Evolutionary conservation across 768 basidiomycete genomes (phyloP), one percentile per base, ranked within the genome.

Genomic region (Crassisporium funariophilum): DNA sequence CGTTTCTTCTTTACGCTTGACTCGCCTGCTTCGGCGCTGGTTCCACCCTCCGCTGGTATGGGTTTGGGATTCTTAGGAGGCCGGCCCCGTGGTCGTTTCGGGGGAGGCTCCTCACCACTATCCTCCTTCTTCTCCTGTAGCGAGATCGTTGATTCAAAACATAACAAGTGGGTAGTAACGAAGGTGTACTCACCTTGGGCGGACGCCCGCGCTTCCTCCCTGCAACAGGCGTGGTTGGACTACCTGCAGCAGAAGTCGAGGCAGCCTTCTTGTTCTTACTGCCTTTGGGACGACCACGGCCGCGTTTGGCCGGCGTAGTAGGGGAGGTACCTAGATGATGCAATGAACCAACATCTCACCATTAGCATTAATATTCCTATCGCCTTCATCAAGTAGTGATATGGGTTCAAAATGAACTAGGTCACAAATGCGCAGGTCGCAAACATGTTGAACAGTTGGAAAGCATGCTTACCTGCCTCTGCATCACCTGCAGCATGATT

Each of bases 281-380:
- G 58, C 92, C 92, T 66, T 86, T 91, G 50, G 93, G 93, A 55
- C 93, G 83, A 44, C 93, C 93, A 37, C 93, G 80, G 60, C 88
- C 83, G 59, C 92, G 84, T 73, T 91, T 94, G 51, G 62, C 57
- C 33, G 79, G 74, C 35, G 68, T 63, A 16, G 68, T 57, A 49
- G 71, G 63, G 46, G 73, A 67, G 48, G 74, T 61, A 51, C 71
- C 65, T 61, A 71, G 55, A 74, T 70, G 52, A 58, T 41, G 45
- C 41, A 54, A 56, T 52, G 46, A 51, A 46, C 53, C 41, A 44
- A 57, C 34, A 44, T 53, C 47, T 38, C 49, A 38, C 46, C 39
- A 59, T 63, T 45, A 65, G 56, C 48, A 55, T 48, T 44, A 27
- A 38, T 41, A 49, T 48, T 53, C 37, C 33, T 41, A 54, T 49